Evolutionary conservation across 495 filamentous ascomycete species (phyloP), one percentile per base, ranked within the genome.

Genomic region (Extremus antarcticus): DNA sequence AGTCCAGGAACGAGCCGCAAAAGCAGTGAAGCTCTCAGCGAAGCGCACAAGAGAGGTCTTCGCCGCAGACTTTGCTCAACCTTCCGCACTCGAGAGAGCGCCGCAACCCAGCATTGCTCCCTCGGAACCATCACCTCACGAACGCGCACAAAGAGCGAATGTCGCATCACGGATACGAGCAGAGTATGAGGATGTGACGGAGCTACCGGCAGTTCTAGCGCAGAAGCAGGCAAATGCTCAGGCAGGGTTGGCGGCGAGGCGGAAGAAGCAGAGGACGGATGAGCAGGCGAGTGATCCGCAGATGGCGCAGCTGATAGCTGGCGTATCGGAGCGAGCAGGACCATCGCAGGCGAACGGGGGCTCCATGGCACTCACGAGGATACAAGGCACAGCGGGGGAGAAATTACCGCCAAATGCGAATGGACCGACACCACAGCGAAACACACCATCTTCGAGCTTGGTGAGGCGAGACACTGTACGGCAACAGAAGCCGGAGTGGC

Each of bases 401-500:
- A 68, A 65, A 48, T 49, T 68, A 2, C 66, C 68, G 22, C 69
- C 70, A 19, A 76, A 74, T 59, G 68, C 70, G 11, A 72, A 73
- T 55, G 75, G 73, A 43, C 69, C 74, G 13, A 73, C 69, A 0
- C 66, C 72, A 4, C 74, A 77, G 60, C 65, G 67, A 23, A 67
- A 76, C 47, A 71, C 73, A 24, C 81, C 52, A 71, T 72, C 77
- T 22, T 75, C 76, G 0, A 85, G 79, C 60, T 71, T 90, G 56
- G 76, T 85, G 47, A 75, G 82, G 52, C 77, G 81, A 51, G 79
- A 86, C 38, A 83, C 80, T 29, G 76, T 85, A 17, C 76, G 83
- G 61, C 89, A 91, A 64, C 71, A 83, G 56, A 84, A 80, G 60
- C 94, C 94, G 11, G 82, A 92, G 41, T 99, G 94, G 94, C 91